Conservation (phyloP, 257 asterid genomes). For the Linderniella brevidens region DNA sequence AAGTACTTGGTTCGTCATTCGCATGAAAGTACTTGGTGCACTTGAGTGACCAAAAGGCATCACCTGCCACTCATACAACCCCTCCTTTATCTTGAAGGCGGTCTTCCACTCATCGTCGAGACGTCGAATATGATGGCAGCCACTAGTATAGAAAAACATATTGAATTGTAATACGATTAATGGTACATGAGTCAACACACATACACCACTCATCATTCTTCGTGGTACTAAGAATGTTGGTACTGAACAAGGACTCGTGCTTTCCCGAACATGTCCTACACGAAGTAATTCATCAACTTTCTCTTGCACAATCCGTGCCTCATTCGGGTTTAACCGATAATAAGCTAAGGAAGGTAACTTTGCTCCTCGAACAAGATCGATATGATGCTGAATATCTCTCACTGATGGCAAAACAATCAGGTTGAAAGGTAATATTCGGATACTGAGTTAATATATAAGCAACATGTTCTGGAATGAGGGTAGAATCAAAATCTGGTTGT, state of each 20-base stretch:
- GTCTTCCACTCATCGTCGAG: not conserved
- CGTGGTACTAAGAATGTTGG: not conserved
- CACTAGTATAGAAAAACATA: too few species aligned
- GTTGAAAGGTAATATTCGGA: not conserved
- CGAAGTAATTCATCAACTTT: not conserved
- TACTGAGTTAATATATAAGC: not conserved
- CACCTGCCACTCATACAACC: not conserved
- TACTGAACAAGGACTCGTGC: not conserved
- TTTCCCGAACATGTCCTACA: not conserved
- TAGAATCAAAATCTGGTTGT: too few species aligned
- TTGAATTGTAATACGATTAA: too few species aligned
- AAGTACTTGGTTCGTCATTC: not conserved
- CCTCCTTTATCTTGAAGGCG: not conserved
- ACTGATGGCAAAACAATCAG: not conserved
- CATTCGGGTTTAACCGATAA: not conserved
- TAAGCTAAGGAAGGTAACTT: not conserved
- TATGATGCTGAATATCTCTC: not conserved
- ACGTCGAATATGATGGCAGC: too few species aligned
- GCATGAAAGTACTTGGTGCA: not conserved
- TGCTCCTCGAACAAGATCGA: not conserved
- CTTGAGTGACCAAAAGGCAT: not conserved
- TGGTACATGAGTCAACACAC: too few species aligned
- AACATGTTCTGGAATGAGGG: not conserved
- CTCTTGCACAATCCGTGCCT: not conserved
- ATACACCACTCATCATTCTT: not conserved